These are phyloP conservation scores for Dalechampia spathulata DNA, from an alignment of 441 rosid genomes.

Conservation along the genomic window DNA sequence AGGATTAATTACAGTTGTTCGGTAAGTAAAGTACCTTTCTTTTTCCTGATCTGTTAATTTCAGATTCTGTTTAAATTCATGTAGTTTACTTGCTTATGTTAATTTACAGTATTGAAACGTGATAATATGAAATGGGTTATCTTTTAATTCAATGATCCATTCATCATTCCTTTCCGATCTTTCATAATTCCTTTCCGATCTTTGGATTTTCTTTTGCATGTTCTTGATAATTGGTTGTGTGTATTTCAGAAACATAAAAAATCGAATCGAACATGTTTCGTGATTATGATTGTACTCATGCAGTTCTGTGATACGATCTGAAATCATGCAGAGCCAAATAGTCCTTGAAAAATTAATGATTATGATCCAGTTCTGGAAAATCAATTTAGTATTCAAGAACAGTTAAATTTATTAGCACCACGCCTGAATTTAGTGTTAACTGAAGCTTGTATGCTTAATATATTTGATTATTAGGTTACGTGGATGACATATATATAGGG, in stretches of 20 bases:
- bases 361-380: too few species aligned
- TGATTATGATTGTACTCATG: too few species aligned
- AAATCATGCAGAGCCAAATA: too few species aligned
- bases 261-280: too few species aligned
- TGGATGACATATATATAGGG: slow-evolving; percentile 10
- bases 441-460: background rate
- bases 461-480: background rate
- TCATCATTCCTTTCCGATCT: background rate
- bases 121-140: background rate
- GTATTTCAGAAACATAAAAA: too few species aligned
- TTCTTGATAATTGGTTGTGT: too few species aligned
- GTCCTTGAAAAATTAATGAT: too few species aligned
- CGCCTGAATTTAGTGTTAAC: too few species aligned
- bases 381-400: too few species aligned
- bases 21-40: background rate
- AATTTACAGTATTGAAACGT: background rate
- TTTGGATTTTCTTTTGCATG: too few species aligned
- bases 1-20: background rate
- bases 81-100: background rate
- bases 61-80: background rate
- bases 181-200: background rate
- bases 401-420: too few species aligned
- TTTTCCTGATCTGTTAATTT: background rate
- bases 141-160: background rate
- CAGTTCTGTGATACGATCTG: too few species aligned